A percentile compares a stretch with the other conserved stretches of the same genome.
Evolutionary conservation across 148 eudicot genomes (phyloP).

Genomic region (Drosera capensis): DNA sequence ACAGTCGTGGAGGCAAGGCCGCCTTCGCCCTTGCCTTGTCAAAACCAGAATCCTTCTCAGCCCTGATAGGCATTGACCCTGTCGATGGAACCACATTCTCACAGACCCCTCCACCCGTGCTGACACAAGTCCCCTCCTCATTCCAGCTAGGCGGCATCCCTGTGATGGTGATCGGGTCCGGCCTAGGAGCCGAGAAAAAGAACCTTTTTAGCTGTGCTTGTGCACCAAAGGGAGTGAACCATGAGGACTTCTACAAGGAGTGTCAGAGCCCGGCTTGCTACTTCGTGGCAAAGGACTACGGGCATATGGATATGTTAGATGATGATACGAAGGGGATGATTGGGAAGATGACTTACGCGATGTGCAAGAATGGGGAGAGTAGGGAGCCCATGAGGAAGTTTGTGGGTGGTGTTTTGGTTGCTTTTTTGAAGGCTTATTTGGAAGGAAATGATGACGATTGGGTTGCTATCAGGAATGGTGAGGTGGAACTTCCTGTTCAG

Average conservation of each 20-base stretch:
- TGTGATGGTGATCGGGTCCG: conserved; percentile 46
- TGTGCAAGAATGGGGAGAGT: conserved; percentile 58
- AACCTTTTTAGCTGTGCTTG: conserved; percentile 61
- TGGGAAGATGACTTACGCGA: conserved; percentile 40
- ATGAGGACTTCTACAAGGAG: conserved; percentile 48
- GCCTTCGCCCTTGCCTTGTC: conserved; percentile 48
- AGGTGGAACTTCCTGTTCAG: neutral
- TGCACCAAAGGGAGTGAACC: conserved; percentile 82
- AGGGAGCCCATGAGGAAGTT: conserved; percentile 76
- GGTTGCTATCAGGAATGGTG: neutral
- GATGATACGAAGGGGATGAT: conserved; percentile 52
- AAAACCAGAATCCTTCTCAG: conserved; percentile 31
- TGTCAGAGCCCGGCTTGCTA: conserved; percentile 44
- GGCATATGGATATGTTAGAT: conserved; percentile 68
- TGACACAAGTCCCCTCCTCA: conserved; percentile 46
- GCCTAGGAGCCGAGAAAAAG: conserved; percentile 39
- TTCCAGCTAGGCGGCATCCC: conserved; percentile 34
- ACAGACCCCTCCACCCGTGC: conserved; percentile 56
- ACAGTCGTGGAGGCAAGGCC: conserved; percentile 74
- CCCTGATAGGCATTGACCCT: conserved; percentile 68
- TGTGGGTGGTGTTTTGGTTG: conserved; percentile 61
- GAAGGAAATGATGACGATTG: conserved; percentile 12
- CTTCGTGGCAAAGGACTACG: conserved; percentile 56
- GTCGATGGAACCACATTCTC: conserved; percentile 70
- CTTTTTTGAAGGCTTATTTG: conserved; percentile 51